phyloP scores from a whole-genome alignment of 306 rosid genomes.

The Trifolium fragiferum region DNA sequence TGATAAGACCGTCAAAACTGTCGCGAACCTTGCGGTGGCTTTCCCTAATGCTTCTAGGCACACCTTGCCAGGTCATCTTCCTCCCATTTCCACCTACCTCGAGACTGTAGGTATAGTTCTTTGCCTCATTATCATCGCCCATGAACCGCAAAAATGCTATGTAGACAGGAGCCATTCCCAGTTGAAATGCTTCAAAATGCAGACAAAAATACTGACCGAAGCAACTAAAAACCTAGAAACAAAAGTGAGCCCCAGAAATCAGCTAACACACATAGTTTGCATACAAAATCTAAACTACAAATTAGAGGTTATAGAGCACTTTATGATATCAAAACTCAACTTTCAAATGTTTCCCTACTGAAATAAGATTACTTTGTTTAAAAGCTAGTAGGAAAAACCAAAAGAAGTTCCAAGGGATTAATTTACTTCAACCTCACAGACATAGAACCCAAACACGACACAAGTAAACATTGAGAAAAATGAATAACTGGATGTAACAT shows the following conservation, averaged over 20 bases:
- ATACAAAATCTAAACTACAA: neutral
- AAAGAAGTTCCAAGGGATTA: neutral
- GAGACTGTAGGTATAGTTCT: slow-evolving; percentile 83
- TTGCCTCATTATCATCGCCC: slow-evolving; percentile 87
- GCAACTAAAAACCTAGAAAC: slow-evolving; percentile 79
- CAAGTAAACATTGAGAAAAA: neutral
- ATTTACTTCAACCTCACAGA: neutral
- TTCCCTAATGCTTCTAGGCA: slow-evolving; percentile 85
- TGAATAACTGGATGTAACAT: neutral
- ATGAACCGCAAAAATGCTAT: slow-evolving; percentile 86
- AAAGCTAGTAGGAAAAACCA: neutral
- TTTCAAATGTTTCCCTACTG: slow-evolving; percentile 3
- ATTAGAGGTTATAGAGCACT: neutral
- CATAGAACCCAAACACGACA: neutral
- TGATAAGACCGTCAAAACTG: slow-evolving; percentile 87
- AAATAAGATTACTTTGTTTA: neutral
- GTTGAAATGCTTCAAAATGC: slow-evolving; percentile 91
- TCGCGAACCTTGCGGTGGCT: slow-evolving; percentile 86
- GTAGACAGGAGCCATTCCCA: slow-evolving; percentile 88
- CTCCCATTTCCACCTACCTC: slow-evolving; percentile 95
- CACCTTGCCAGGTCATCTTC: slow-evolving; percentile 94
- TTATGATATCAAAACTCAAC: slow-evolving; percentile 1
- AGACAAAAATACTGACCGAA: slow-evolving; percentile 86
- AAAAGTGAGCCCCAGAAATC: slow-evolving; percentile 34
- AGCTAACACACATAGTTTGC: slow-evolving; percentile 30